These are phyloP conservation scores for Coemansia sp. DNA, from an alignment of 192 early-diverging fungal species.

Conservation along the genomic window DNA sequence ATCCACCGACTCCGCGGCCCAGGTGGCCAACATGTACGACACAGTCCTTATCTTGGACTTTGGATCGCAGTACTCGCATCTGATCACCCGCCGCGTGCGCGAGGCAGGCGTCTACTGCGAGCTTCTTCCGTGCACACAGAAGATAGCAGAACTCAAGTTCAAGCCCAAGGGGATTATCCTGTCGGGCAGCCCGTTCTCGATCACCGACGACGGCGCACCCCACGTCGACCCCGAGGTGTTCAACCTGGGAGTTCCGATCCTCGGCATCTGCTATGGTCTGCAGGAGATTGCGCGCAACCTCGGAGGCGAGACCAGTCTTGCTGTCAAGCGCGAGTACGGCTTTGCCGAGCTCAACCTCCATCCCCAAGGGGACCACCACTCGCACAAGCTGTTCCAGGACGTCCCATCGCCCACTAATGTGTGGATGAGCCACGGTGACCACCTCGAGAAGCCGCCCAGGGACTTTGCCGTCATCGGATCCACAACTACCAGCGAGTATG, in stretches of 20 bases:
- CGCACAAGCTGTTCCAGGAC: constrained; percentile 68
- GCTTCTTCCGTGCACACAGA: constrained; percentile 94
- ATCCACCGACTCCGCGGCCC: constrained; percentile 35
- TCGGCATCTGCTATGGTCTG: constrained; percentile 99
- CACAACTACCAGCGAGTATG: constrained; percentile 86
- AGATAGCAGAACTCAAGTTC: constrained; percentile 90
- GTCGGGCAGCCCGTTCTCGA: constrained; percentile 95
- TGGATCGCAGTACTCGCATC: constrained; percentile 98
- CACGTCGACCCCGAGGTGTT: constrained; percentile 92
- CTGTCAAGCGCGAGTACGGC: constrained; percentile 94
- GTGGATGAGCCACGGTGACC: constrained; percentile 99
- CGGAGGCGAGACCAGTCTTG: constrained; percentile 72
- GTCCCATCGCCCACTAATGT: constrained; percentile 65
- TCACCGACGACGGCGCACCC: constrained; percentile 92
- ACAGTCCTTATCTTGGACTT: constrained; percentile 99
- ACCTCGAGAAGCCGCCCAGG: constrained; percentile 74
- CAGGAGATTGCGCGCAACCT: constrained; percentile 92
- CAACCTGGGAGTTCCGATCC: constrained; percentile 82
- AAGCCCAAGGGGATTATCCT: constrained; percentile 96
- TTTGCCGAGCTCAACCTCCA: constrained; percentile 76
- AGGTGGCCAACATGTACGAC: constrained; percentile 85
- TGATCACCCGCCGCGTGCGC: constrained; percentile 93
- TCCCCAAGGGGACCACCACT: constrained; percentile 63
- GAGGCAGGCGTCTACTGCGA: constrained; percentile 99
- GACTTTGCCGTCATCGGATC: constrained; percentile 85